Conservation (phyloP, 371 early-diverging fungal genomes). For the Mucor piriformis region DNA sequence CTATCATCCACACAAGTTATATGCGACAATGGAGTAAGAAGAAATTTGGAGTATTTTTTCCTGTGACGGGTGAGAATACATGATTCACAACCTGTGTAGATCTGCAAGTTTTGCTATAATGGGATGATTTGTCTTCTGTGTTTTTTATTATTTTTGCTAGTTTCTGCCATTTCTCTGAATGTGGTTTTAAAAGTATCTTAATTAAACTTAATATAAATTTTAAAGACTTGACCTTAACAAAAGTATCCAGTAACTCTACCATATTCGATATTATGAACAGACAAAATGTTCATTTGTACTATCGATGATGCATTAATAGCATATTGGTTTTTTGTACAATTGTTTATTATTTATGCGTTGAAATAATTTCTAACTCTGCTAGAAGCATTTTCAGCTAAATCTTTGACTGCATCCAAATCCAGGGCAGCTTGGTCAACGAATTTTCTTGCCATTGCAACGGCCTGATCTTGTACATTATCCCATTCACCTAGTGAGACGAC, state of each 20-base stretch:
- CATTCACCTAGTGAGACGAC: slow-evolving; percentile 37
- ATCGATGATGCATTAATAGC: neutral
- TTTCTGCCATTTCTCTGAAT: too few relatives aligned
- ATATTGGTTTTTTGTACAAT: neutral
- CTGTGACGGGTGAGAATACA: neutral
- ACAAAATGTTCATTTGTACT: neutral
- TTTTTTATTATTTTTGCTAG: too few relatives aligned
- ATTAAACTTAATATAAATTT: neutral
- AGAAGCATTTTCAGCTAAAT: slow-evolving; percentile 69
- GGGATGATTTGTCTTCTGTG: too few relatives aligned
- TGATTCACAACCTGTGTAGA: neutral
- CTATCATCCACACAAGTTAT: neutral
- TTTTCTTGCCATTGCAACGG: slow-evolving; percentile 67
- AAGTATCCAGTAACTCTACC: too few relatives aligned
- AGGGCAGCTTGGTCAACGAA: slow-evolving; percentile 76
- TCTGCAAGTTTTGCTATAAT: too few relatives aligned
- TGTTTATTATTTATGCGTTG: neutral
- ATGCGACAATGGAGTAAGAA: neutral
- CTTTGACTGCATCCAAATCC: slow-evolving; percentile 74
- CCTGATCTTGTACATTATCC: slow-evolving; percentile 58
- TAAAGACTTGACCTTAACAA: too few relatives aligned
- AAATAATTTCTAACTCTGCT: slow-evolving; percentile 36
- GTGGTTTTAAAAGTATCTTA: neutral
- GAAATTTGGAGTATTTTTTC: neutral
- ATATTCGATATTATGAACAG: too few relatives aligned